Conservation (phyloP, 345 rosid genomes). For the Nasturtium officinale region DNA sequence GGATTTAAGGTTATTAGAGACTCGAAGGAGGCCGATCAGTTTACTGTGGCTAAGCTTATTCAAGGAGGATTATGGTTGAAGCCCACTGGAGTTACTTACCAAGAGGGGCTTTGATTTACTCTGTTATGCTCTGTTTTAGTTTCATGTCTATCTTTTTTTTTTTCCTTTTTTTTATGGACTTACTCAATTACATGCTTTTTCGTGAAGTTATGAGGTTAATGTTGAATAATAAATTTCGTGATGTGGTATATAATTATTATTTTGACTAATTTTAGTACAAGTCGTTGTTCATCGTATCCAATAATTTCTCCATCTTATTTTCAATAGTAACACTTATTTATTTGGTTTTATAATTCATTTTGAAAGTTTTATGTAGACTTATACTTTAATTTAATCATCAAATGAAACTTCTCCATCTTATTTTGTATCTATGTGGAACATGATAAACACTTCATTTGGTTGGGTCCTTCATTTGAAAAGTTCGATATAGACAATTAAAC, state of each 20-base stretch:
- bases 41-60: conserved; percentile 75
- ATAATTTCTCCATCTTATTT: too few species aligned
- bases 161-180: not conserved
- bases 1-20: conserved; percentile 61
- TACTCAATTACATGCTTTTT: not conserved
- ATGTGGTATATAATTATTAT: not conserved
- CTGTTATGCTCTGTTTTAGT: conserved; percentile 21
- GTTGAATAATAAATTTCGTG: conserved; percentile 14
- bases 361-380: too few species aligned
- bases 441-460: too few species aligned
- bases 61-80: conserved; percentile 78
- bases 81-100: conserved; percentile 67
- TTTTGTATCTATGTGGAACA: too few species aligned
- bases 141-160: conserved; percentile 14
- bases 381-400: too few species aligned
- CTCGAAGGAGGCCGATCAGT: conserved; percentile 59
- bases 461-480: too few species aligned
- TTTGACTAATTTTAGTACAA: too few species aligned
- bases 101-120: conserved; percentile 52
- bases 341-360: too few species aligned
- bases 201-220: conserved; percentile 5
- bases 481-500: too few species aligned
- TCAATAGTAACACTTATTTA: too few species aligned
- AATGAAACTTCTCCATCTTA: too few species aligned
- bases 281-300: too few species aligned